Conservation (phyloP, 306 rosid genomes). For the Begonia fuchsioides region DNA sequence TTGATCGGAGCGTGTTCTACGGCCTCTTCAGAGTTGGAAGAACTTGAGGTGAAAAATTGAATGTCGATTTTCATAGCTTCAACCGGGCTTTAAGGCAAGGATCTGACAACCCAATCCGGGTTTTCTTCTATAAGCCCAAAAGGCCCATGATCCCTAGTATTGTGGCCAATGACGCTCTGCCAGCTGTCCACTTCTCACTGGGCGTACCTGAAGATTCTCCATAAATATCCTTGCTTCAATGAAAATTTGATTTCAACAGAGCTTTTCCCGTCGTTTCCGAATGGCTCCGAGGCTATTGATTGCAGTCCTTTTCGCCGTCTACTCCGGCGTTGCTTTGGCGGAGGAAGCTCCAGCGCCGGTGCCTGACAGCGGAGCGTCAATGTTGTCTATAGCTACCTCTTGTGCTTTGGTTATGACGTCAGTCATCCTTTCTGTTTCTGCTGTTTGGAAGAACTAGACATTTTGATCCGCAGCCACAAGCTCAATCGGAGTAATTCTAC, state of each 20-base stretch:
- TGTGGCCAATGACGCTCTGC: not conserved
- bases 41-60: too few relatives aligned
- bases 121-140: too few relatives aligned
- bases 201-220: slow-evolving; percentile 2
- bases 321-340: slow-evolving; percentile 11
- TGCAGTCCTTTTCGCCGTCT: slow-evolving; percentile 12
- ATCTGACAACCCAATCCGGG: too few relatives aligned
- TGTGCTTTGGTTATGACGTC: slow-evolving; percentile 20
- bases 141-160: too few relatives aligned
- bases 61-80: not conserved
- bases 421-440: slow-evolving; percentile 12
- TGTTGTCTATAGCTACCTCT: slow-evolving; percentile 11
- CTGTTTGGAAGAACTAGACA: slow-evolving; percentile 16
- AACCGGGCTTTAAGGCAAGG: too few relatives aligned
- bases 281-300: slow-evolving; percentile 30
- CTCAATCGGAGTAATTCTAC: not conserved
- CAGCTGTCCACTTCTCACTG: not conserved
- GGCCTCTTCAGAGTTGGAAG: too few relatives aligned
- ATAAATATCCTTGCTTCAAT: too few relatives aligned
- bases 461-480: not conserved
- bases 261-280: not conserved
- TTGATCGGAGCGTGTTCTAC: too few relatives aligned
- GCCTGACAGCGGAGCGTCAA: slow-evolving; percentile 16
- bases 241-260: not conserved
- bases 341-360: slow-evolving; percentile 23